Percentiles rank a stretch among this genome's conserved stretches.
These are phyloP conservation scores for Aspergillus persii DNA, from an alignment of 2,329 filamentous ascomycete genomes.

Conservation along the genomic window DNA sequence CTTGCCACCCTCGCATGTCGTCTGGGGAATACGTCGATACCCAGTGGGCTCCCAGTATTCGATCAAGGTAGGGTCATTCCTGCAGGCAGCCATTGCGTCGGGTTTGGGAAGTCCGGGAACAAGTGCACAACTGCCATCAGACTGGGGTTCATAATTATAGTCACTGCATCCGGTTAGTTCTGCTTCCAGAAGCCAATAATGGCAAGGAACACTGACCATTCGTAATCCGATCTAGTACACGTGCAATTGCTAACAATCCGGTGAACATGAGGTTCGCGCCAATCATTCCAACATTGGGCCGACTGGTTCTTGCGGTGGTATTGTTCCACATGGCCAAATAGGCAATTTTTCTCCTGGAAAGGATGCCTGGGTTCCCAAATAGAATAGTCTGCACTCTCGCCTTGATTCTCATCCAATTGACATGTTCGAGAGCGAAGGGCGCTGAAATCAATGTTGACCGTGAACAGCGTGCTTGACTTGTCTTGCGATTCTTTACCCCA, in stretches of 20 bases:
- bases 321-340: slow-evolving; percentile 86
- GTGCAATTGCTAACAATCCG: slow-evolving; percentile 71
- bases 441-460: slow-evolving; percentile 85
- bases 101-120: slow-evolving; percentile 69
- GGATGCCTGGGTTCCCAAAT: slow-evolving; percentile 88
- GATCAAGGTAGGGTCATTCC: slow-evolving; percentile 62
- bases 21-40: slow-evolving; percentile 84
- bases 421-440: slow-evolving; percentile 72
- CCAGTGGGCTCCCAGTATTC: slow-evolving; percentile 84
- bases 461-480: slow-evolving; percentile 55
- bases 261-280: slow-evolving; percentile 68
- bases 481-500: slow-evolving; percentile 66
- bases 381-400: slow-evolving; percentile 68
- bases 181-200: not conserved
- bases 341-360: slow-evolving; percentile 70
- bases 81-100: slow-evolving; percentile 59
- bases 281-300: slow-evolving; percentile 76
- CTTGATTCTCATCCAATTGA: slow-evolving; percentile 60
- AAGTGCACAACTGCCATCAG: slow-evolving; percentile 72
- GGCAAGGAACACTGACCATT: slow-evolving; percentile 65
- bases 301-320: slow-evolving; percentile 89
- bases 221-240: slow-evolving; percentile 82
- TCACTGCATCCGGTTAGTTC: slow-evolving; percentile 56
- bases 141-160: slow-evolving; percentile 85
- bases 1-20: slow-evolving; percentile 75